Evolutionary conservation across 805 yeast genomes (phyloP).

Genomic region (Deakozyma indianensis): DNA sequence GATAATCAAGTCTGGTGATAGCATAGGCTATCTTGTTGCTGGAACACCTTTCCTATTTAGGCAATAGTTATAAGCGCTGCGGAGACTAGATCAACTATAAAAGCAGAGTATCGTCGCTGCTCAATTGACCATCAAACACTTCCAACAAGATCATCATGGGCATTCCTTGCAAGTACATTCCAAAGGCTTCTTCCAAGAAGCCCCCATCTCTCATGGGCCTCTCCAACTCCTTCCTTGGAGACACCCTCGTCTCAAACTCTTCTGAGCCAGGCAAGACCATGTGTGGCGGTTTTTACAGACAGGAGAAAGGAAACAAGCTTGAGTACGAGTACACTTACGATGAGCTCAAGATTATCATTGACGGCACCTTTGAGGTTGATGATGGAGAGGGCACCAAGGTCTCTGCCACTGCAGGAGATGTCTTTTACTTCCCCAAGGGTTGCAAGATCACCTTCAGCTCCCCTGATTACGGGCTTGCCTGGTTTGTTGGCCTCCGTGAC

Average conservation of each 20-base stretch:
- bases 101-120: too few species aligned
- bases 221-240: conserved; percentile 52
- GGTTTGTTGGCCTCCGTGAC: conserved; percentile 37
- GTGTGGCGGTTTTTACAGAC: conserved; percentile 55
- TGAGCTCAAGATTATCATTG: conserved; percentile 56
- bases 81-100: too few species aligned
- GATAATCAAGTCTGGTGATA: too few species aligned
- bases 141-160: background rate
- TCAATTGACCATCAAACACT: background rate
- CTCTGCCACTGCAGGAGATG: conserved; percentile 49
- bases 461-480: conserved; percentile 50
- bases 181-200: background rate
- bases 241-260: conserved; percentile 34
- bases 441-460: conserved; percentile 49
- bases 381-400: conserved; percentile 53
- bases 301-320: conserved; percentile 52
- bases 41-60: too few species aligned
- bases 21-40: too few species aligned
- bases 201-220: background rate
- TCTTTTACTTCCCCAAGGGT: conserved; percentile 54
- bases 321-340: conserved; percentile 55
- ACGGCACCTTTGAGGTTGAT: conserved; percentile 47
- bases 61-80: too few species aligned
- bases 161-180: conserved; percentile 1
- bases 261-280: conserved; percentile 47